These are phyloP conservation scores for Macroventuria anomochaeta DNA, from an alignment of 2,329 filamentous ascomycete species.

Conservation along the genomic window DNA sequence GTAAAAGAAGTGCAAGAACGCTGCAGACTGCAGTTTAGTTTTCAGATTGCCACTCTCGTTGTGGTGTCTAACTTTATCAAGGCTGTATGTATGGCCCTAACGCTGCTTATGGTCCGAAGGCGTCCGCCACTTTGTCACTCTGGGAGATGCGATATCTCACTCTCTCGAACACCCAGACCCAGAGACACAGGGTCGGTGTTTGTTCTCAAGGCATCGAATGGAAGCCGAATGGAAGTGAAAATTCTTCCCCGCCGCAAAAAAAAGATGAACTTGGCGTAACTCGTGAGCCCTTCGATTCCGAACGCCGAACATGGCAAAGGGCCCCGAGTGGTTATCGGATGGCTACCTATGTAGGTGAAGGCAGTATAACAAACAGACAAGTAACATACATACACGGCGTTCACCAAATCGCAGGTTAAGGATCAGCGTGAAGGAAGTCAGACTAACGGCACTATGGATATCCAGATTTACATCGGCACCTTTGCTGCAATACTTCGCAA, in stretches of 20 bases:
- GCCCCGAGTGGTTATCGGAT: conserved; percentile 2
- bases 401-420: too few relatives aligned
- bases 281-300: neutral
- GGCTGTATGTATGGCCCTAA: conserved; percentile 3
- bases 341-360: neutral
- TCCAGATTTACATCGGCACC: neutral
- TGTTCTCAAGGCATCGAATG: conserved; percentile 1
- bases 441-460: too few relatives aligned
- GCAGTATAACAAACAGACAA: too few relatives aligned
- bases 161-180: conserved; percentile 8
- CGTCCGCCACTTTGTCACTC: neutral
- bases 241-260: neutral
- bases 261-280: conserved; percentile 2
- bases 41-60: neutral
- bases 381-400: too few relatives aligned
- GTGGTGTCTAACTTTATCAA: neutral
- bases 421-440: too few relatives aligned
- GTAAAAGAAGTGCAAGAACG: conserved; percentile 24
- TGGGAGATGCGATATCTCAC: conserved; percentile 4
- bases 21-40: neutral
- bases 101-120: neutral
- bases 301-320: neutral
- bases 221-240: conserved; percentile 9
- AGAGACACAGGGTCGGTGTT: conserved; percentile 1
- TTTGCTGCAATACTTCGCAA: conserved; percentile 20